Evolutionary conservation across 2,329 filamentous ascomycete genomes (phyloP), one percentile per base, ranked within the genome.

Genomic region (Tolypocladium pustulatum): DNA sequence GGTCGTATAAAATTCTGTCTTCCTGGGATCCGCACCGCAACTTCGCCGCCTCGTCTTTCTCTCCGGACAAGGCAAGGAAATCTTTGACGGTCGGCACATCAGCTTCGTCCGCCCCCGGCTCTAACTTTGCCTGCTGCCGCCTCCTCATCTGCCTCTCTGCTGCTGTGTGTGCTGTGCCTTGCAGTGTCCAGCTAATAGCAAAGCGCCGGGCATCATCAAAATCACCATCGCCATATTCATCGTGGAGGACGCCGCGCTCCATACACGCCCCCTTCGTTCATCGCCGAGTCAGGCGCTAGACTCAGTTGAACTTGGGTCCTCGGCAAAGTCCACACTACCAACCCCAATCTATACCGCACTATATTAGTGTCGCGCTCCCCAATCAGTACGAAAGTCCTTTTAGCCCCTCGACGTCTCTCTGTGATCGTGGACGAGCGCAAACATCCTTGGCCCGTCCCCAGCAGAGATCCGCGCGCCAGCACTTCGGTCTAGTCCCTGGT

Each of bases 331-430:
- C 67, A 67, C 66, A 56, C 62, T 62, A 65, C 66, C 64, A 66
- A 66, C 54, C 63, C 66, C 62, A 67, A 66, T 63, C 66, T 66
- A 71, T 65, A 70, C 63, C 67, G 68, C 68, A 72, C 71, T 73
- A 73, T 73, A 73, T 71, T 73, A 74, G 72, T 72, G 67, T 65
- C 65, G 66, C 65, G 64, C 68, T 72, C 70, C 72, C 71, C 69
- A 71, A 71, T 68, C 68, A 65, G 63, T 65, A 68, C 65, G 64
- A 67, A 60, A 60, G 53, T 53, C 60, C 56, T 61, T 63, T 62
- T 63, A 63, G 63, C 62, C 64, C 59, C 60, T 65, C 59, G 61
- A 64, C 61, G 61, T 66, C 60, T 60, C 58, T 64, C 58, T 63
- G 57, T 66, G 60, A 65, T 65, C 64, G 62, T 59, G 61, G 63